Conservation (phyloP, 495 filamentous ascomycete genomes). For the Letharia lupina region DNA sequence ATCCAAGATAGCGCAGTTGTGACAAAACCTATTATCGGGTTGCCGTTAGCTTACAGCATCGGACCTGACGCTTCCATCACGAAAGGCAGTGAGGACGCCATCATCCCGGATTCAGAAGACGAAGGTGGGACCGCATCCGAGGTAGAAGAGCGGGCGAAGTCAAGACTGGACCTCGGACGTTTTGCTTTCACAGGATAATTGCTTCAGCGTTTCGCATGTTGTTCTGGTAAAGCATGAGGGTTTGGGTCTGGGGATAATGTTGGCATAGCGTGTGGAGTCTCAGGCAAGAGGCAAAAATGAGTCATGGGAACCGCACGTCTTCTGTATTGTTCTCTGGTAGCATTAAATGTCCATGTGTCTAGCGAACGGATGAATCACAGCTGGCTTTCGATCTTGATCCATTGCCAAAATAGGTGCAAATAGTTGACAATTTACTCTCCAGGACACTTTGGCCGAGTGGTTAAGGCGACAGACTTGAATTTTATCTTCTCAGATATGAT, state of each 20-base stretch:
- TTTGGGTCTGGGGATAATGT: neutral
- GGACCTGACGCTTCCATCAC: conserved; percentile 11
- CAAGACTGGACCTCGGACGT: conserved; percentile 16
- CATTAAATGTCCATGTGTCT: neutral
- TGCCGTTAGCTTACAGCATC: conserved; percentile 6
- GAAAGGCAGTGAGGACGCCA: conserved; percentile 67
- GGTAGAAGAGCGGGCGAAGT: neutral
- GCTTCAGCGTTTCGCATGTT: neutral
- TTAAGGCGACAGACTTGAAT: conserved; percentile 32
- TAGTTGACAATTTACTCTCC: neutral
- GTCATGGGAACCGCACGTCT: neutral
- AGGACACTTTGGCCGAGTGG: conserved; percentile 29
- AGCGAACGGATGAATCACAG: neutral
- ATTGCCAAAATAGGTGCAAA: neutral
- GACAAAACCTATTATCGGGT: neutral
- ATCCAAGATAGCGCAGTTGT: neutral
- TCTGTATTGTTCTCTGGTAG: neutral
- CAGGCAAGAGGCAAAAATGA: neutral
- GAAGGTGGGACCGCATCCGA: conserved; percentile 20
- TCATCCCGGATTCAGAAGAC: conserved; percentile 62
- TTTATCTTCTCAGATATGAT: neutral
- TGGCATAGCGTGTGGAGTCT: conserved; percentile 11
- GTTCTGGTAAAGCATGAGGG: neutral
- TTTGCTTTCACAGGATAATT: conserved; percentile 21
- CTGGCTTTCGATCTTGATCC: neutral